Percentiles rank a stretch among this genome's conserved stretches.
Conservation (phyloP, 805 yeast genomes). For the Saturnispora galanensis region DNA sequence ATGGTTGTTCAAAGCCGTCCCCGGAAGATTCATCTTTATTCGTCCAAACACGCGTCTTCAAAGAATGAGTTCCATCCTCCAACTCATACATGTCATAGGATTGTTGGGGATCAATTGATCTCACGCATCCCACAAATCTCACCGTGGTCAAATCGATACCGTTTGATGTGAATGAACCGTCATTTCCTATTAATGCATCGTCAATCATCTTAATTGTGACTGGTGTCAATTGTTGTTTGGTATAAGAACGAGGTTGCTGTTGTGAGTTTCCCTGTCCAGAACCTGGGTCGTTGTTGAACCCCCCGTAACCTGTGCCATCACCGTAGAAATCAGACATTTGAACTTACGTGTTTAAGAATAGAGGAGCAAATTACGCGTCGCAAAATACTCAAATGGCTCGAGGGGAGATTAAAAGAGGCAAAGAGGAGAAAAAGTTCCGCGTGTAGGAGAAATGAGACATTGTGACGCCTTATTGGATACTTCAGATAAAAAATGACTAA, state of each 20-base stretch:
- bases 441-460: too few species aligned
- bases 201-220: slow-evolving; percentile 64
- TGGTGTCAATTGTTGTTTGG: slow-evolving; percentile 38
- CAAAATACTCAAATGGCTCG: background rate
- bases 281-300: slow-evolving; percentile 16
- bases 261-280: slow-evolving; percentile 19
- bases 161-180: slow-evolving; percentile 52
- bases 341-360: slow-evolving; percentile 14
- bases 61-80: slow-evolving; percentile 73
- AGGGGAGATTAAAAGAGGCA: background rate
- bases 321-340: slow-evolving; percentile 17
- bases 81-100: slow-evolving; percentile 46
- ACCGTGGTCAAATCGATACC: slow-evolving; percentile 56
- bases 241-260: slow-evolving; percentile 17
- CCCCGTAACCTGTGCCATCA: slow-evolving; percentile 31
- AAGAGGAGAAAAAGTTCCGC: background rate
- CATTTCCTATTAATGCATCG: slow-evolving; percentile 53
- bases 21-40: slow-evolving; percentile 45
- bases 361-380: slow-evolving; percentile 3
- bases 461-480: too few species aligned
- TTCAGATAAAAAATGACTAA: too few species aligned
- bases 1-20: slow-evolving; percentile 17
- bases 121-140: slow-evolving; percentile 59
- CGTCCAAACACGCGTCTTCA: slow-evolving; percentile 58
- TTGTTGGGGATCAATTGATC: slow-evolving; percentile 49